Evolutionary conservation across 1,139 yeast genomes (phyloP).

Genomic region (Protomyces lactucae-debilis): DNA sequence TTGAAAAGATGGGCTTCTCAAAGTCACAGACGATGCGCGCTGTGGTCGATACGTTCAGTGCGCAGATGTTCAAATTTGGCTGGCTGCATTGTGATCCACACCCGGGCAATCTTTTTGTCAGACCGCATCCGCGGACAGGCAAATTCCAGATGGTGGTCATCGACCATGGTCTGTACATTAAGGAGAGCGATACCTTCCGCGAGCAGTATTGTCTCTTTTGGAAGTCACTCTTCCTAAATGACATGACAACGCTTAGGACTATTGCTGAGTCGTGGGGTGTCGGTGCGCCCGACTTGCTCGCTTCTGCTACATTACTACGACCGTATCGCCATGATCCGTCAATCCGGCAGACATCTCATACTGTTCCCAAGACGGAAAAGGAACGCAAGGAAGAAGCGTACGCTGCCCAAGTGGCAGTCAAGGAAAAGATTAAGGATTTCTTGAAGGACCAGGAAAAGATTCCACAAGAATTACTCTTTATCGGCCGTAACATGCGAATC

Average conservation of each 20-base stretch:
- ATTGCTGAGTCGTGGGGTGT: constrained; percentile 66
- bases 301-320: constrained; percentile 54
- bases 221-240: constrained; percentile 56
- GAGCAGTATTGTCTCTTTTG: constrained; percentile 58
- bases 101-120: constrained; percentile 67
- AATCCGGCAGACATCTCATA: constrained; percentile 31
- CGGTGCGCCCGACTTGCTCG: constrained; percentile 60
- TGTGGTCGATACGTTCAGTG: constrained; percentile 55
- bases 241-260: constrained; percentile 47
- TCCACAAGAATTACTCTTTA: constrained; percentile 61
- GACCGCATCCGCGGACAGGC: constrained; percentile 39
- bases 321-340: constrained; percentile 40
- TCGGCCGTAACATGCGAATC: constrained; percentile 68
- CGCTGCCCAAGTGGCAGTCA: constrained; percentile 43
- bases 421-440: constrained; percentile 47
- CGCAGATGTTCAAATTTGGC: constrained; percentile 71
- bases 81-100: constrained; percentile 78
- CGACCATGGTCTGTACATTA: constrained; percentile 70
- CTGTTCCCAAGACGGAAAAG: not conserved
- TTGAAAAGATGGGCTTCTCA: constrained; percentile 46
- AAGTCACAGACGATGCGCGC: constrained; percentile 48
- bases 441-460: constrained; percentile 59
- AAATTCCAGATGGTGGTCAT: constrained; percentile 56
- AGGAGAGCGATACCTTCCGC: constrained; percentile 50
- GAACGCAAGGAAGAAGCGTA: constrained; percentile 34